Evolutionary conservation across 257 asterid species (phyloP).

Genomic region (Coffea canephora): DNA sequence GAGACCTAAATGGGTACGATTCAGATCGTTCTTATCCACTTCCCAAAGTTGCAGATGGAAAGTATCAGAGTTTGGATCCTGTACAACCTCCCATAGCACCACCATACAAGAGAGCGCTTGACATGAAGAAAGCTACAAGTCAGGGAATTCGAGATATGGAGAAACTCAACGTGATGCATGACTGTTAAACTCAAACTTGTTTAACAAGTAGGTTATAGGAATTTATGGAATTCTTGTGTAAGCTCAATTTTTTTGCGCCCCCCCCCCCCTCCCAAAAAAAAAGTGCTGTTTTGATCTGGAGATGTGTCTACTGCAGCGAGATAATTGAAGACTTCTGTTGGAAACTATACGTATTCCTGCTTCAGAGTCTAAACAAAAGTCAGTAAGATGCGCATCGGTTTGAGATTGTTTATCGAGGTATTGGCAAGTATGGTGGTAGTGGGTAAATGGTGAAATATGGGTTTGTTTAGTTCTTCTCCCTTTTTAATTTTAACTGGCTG

Average conservation of each 20-base stretch:
- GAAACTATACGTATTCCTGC: neutral
- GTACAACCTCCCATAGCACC: slow-evolving; percentile 98
- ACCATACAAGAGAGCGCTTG: slow-evolving; percentile 94
- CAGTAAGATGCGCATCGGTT: neutral
- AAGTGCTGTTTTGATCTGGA: neutral
- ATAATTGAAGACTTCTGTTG: neutral
- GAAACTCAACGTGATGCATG: slow-evolving; percentile 49
- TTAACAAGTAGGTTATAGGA: neutral
- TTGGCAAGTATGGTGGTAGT: neutral
- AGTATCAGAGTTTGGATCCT: slow-evolving; percentile 78
- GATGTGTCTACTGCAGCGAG: neutral
- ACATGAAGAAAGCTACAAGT: slow-evolving; percentile 79
- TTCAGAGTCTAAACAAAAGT: neutral
- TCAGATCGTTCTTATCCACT: slow-evolving; percentile 88
- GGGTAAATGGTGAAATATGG: neutral
- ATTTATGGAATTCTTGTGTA: neutral
- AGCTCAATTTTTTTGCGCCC: neutral
- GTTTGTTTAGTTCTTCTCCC: neutral
- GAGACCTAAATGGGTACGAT: slow-evolving; percentile 89
- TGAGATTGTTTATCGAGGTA: neutral
- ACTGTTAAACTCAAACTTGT: neutral
- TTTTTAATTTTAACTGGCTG: neutral
- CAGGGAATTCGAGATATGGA: slow-evolving; percentile 68
- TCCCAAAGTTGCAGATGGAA: slow-evolving; percentile 67
- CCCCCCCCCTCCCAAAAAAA: too few relatives aligned